Conservation (phyloP, 306 rosid genomes). For the Prunus padus region DNA sequence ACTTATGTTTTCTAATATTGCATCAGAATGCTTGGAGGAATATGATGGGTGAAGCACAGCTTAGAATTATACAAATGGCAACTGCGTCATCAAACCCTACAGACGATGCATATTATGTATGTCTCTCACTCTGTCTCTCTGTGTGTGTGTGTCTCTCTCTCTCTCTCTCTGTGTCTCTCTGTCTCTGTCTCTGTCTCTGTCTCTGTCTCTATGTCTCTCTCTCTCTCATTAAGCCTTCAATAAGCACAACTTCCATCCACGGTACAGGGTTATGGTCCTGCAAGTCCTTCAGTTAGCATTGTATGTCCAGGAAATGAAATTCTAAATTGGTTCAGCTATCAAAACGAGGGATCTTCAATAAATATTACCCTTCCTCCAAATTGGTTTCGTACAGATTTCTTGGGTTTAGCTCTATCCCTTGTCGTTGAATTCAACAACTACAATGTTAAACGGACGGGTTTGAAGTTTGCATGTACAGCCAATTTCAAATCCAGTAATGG, state of each 20-base stretch:
- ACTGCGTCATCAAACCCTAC: neutral
- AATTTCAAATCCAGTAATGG: neutral
- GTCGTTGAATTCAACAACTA: neutral
- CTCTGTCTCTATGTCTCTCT: neutral
- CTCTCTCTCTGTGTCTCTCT: neutral
- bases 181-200: neutral
- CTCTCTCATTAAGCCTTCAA: neutral
- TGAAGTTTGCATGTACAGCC: neutral
- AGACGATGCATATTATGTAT: too few species aligned
- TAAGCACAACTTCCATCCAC: too few species aligned
- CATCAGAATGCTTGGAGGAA: constrained; percentile 11
- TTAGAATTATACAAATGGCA: neutral
- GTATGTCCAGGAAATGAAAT: neutral
- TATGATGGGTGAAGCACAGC: neutral
- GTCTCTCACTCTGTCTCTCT: too few species aligned
- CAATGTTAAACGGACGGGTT: too few species aligned
- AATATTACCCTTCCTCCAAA: too few species aligned
- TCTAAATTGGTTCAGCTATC: too few species aligned
- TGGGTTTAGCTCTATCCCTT: constrained; percentile 3
- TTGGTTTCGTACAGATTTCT: neutral
- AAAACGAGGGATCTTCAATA: too few species aligned
- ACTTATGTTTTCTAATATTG: neutral
- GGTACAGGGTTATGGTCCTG: too few species aligned
- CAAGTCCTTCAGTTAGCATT: neutral
- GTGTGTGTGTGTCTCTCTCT: too few species aligned